phyloP scores from a whole-genome alignment of 139 green algal genomes.

The Eudorina sp. region DNA sequence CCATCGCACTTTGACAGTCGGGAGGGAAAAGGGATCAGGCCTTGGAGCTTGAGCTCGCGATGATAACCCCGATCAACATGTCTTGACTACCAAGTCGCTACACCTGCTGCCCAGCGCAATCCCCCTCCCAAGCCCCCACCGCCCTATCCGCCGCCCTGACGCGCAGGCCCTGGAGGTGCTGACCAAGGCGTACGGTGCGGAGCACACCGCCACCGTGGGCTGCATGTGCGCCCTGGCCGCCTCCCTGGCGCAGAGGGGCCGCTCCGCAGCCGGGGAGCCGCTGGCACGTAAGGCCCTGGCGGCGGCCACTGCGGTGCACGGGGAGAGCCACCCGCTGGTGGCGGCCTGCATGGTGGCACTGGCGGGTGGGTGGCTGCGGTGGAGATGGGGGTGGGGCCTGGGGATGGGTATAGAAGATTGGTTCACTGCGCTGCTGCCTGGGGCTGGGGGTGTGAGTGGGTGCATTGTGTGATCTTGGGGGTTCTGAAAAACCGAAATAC shows the following conservation, averaged over 20 bases:
- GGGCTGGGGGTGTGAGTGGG: no score
- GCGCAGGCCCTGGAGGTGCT: slow-evolving; percentile 11
- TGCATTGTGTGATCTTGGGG: no score
- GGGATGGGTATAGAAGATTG: no score
- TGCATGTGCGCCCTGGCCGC: slow-evolving; percentile 29
- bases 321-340: neutral
- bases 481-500: no score
- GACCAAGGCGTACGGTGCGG: neutral
- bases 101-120: neutral
- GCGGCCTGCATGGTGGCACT: slow-evolving; percentile 31
- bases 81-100: no score
- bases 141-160: neutral
- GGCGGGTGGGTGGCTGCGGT: slow-evolving; percentile 22
- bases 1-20: no score
- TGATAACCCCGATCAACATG: no score
- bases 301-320: neutral
- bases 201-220: neutral
- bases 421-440: no score
- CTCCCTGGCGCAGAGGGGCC: neutral
- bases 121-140: neutral
- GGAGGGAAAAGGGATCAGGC: no score
- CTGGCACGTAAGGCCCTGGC: slow-evolving; percentile 17
- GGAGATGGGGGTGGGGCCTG: no score
- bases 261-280: neutral
- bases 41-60: no score